Evolutionary conservation across 2,329 filamentous ascomycete genomes (phyloP), one percentile per base, ranked within the genome.

Genomic region (Aspergillus tubingensis): DNA sequence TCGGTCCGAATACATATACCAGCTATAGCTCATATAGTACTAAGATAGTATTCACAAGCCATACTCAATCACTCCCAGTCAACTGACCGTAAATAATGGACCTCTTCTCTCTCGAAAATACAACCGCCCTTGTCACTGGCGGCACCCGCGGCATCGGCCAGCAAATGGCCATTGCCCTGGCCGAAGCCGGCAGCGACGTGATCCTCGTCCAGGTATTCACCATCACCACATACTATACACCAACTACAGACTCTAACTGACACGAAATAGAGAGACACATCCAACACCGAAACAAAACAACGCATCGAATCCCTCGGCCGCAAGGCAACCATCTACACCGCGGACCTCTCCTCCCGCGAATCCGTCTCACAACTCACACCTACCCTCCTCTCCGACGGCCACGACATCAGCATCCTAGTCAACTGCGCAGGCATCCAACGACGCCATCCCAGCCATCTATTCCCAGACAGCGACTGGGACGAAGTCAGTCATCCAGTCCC

Each of bases 401-500:
- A 86, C 72, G 67, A 85, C 69, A 85, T 95, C 69, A 84, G 89
- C 72, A 89, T 95, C 68, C 83, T 96, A 8, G 78, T 95, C 67
- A 95, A 92, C 79, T 92, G 89, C 78, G 91, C 89, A 27, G 91
- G 91, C 27, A 92, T 96, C 71, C 91, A 95, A 76, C 83, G 86
- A 61, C 84, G 91, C 3, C 88, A 93, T 72, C 85, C 89, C 0
- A 85, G 88, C 51, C 85, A 91, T 69, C 72, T 82, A 54, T 95
- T 95, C 70, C 90, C 90, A 0, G 84, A 88, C 72, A 75, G 78
- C 23, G 90, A 92, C 77, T 94, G 91, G 83, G 83, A 88, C 70
- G 85, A 88, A 67, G 84, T 83, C 25, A 7, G 17, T 11, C 10
- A 5, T 30, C 1, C 27, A 2, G 10, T 27, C 17, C 1, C 5